phyloP scores from a whole-genome alignment of 495 filamentous ascomycete species.

The Penicillium pancosmium region DNA sequence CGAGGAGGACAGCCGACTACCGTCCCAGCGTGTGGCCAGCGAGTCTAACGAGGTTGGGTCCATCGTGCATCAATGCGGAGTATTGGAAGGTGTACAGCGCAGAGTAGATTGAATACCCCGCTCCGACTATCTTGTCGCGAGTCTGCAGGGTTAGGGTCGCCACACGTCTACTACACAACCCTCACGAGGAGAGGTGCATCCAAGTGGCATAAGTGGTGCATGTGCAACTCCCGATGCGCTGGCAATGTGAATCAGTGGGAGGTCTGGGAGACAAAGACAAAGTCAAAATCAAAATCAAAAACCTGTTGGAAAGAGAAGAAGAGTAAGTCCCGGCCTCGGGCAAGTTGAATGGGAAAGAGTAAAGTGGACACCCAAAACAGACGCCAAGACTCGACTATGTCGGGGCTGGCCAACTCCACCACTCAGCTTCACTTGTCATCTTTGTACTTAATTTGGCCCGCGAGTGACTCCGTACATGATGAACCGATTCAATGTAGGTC shows the following conservation, averaged over 20 bases:
- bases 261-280: neutral
- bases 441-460: conserved; percentile 2
- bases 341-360: neutral
- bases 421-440: conserved; percentile 13
- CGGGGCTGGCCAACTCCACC: conserved; percentile 19
- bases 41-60: conserved; percentile 35
- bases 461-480: conserved; percentile 19
- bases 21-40: conserved; percentile 31
- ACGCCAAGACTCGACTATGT: conserved; percentile 29
- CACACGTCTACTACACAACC: conserved; percentile 16
- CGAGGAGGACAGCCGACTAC: conserved; percentile 34
- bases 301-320: neutral
- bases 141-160: conserved; percentile 13
- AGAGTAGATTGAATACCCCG: conserved; percentile 21
- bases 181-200: conserved; percentile 24
- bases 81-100: conserved; percentile 19
- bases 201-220: conserved; percentile 25
- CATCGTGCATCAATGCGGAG: conserved; percentile 27
- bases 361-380: conserved; percentile 15
- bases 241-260: conserved; percentile 6
- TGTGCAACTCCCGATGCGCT: conserved; percentile 17
- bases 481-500: conserved; percentile 31
- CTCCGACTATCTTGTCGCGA: conserved; percentile 14
- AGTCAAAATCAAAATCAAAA: too few relatives aligned
- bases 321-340: neutral